Base-by-base conservation (phyloP, 208 protist genomes). In the Trypanosoma platydactyli region DNA sequence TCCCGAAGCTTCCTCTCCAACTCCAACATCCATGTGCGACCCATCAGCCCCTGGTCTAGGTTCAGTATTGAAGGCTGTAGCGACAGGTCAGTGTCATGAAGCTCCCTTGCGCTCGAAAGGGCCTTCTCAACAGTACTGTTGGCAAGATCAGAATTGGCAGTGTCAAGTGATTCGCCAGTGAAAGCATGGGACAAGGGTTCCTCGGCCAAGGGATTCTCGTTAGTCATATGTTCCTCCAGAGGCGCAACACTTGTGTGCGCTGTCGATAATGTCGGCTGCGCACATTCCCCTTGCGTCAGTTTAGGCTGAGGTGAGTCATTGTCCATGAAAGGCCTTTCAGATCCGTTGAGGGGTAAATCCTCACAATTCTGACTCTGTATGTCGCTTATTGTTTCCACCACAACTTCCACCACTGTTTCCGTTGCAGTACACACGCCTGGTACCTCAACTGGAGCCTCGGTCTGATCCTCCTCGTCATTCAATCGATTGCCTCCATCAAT, bases 1-100 rank as follows among this genome's bases (percentile, higher is more conserved):
- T 57, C 46, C 12, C 58, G 56, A 33, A 66, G 15, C n/a, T 45
- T 55, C 16, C 50, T 38, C 50, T 63, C 59, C 45, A 46, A 24
- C 38, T 55, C 58, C 35, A 57, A 30, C 20, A 62, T 45, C 46
- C 51, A 33, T 42, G 18, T 27, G n/a, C 42, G 55, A 30, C 13
- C 44, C 5, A 6, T 33, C 42, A 3, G 25, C 25, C 7, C 7
- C 30, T 4, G 3, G 3, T 58, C 54, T 29, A 13, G 5, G 27
- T 20, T 41, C 3, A n/a, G 46, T 5, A 30, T n/a, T 64, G 44
- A 20, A 27, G 3, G 27, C 12, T 22, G 4, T 45, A 29, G 9
- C 9, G 25, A 41, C 3, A 30, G 30, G 25, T 22, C 7, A 53
- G 13, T 58, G 1, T 44, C 27, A 9, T 54, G 44, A 48, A 22